Evolutionary conservation across 306 rosid species (phyloP).

Genomic region (Ammopiptanthus mongolicus): DNA sequence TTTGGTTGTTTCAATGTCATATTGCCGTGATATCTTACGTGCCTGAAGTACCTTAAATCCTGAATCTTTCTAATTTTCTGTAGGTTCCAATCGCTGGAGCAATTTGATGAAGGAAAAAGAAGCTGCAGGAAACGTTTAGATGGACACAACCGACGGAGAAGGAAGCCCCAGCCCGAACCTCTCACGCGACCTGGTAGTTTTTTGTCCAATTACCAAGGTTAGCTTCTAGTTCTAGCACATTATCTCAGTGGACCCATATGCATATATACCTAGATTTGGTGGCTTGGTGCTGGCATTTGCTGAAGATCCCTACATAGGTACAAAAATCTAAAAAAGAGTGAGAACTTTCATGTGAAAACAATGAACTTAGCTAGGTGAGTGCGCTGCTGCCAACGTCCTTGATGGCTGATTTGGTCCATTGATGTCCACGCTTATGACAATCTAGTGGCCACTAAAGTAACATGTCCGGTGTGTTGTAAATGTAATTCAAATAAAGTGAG

Average conservation of each 20-base stretch:
- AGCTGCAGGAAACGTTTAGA: conserved; percentile 95
- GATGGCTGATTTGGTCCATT: conserved; percentile 23
- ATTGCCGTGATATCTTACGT: neutral
- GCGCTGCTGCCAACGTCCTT: conserved; percentile 24
- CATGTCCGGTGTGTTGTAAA: too few relatives aligned
- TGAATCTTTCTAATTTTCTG: neutral
- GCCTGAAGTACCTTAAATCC: neutral
- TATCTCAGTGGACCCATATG: conserved; percentile 31
- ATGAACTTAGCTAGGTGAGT: conserved; percentile 15
- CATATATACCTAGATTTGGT: conserved; percentile 29
- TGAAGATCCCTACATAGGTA: conserved; percentile 31
- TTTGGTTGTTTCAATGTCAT: neutral
- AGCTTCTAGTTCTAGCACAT: conserved; percentile 19
- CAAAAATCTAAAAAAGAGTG: conserved; percentile 29
- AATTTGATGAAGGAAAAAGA: conserved; percentile 93
- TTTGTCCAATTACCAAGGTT: conserved; percentile 70
- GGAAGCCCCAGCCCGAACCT: conserved; percentile 85
- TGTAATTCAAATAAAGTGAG: too few relatives aligned
- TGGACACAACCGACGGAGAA: conserved; percentile 89
- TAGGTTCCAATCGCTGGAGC: conserved; percentile 92
- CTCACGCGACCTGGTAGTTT: conserved; percentile 41
- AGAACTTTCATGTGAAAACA: conserved; percentile 10
- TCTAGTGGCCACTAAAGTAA: conserved; percentile 33
- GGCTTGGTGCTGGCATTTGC: too few relatives aligned
- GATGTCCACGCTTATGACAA: conserved; percentile 20